phyloP scores from a whole-genome alignment of 306 rosid genomes.

The Quercus aquifolioides region DNA sequence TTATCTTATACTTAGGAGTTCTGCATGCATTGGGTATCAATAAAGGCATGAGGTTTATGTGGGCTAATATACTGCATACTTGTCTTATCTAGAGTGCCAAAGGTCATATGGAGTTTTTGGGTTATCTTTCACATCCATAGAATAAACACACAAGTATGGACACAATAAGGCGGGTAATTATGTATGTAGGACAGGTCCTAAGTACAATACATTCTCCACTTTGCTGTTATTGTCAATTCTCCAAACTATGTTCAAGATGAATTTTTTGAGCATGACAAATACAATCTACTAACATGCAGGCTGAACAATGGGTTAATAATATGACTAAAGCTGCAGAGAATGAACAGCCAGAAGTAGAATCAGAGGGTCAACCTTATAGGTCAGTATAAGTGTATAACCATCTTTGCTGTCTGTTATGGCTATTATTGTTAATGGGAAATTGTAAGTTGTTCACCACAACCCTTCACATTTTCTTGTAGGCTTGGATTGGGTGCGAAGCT shows the following conservation, averaged over 20 bases:
- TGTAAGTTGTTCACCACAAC: background rate
- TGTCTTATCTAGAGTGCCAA: background rate
- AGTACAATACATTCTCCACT: background rate
- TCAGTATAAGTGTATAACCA: constrained; percentile 16
- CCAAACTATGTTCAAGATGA: background rate
- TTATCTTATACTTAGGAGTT: no score
- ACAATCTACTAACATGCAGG: constrained; percentile 42
- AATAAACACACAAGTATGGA: background rate
- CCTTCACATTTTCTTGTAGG: constrained; percentile 31
- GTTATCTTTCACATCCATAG: background rate
- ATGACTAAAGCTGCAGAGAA: constrained; percentile 56
- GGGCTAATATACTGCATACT: background rate
- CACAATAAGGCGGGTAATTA: background rate
- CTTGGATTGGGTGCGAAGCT: constrained; percentile 89
- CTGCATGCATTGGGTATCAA: background rate
- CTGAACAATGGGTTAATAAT: constrained; percentile 67
- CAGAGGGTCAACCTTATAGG: constrained; percentile 56
- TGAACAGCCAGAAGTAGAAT: constrained; percentile 34
- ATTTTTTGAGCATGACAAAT: background rate
- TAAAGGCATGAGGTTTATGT: background rate
- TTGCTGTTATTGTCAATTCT: background rate
- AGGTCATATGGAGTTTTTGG: background rate
- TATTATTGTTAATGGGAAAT: background rate
- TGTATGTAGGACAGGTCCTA: background rate
- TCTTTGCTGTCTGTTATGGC: background rate